phyloP scores from a whole-genome alignment of 352 stramenopile genomes.

The Phytophthora foliorum region DNA sequence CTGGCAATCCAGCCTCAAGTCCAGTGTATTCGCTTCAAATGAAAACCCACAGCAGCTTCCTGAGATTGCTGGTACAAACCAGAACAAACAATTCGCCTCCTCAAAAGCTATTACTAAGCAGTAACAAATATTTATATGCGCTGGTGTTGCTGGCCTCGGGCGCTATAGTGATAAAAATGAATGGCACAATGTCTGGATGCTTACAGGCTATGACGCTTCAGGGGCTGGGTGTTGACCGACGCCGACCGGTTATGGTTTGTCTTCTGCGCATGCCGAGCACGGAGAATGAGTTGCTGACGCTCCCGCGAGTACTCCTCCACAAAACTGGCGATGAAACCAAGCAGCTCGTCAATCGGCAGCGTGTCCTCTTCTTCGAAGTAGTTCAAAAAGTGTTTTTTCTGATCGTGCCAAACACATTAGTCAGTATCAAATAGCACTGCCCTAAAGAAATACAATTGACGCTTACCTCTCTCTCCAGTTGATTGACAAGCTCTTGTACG shows the following conservation, averaged over 20 bases:
- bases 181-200: slow-evolving; percentile 12
- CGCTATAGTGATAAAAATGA: slow-evolving; percentile 23
- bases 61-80: background rate
- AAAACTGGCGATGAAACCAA: slow-evolving; percentile 74
- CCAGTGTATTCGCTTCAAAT: no score
- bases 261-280: slow-evolving; percentile 29
- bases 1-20: no score
- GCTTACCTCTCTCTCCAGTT: slow-evolving; percentile 62
- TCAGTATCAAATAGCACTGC: background rate
- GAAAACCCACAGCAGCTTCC: background rate
- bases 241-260: slow-evolving; percentile 10
- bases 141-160: background rate
- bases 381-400: slow-evolving; percentile 75
- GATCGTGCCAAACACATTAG: background rate
- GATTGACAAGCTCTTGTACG: slow-evolving; percentile 53
- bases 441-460: background rate
- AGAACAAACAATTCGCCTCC: background rate
- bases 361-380: slow-evolving; percentile 84
- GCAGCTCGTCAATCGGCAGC: slow-evolving; percentile 71
- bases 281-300: slow-evolving; percentile 53
- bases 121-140: slow-evolving; percentile 24
- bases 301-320: slow-evolving; percentile 65
- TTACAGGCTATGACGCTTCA: slow-evolving; percentile 43
- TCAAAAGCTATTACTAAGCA: background rate
- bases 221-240: slow-evolving; percentile 18